Conservation (phyloP, 352 stramenopile species). For the Nothophytophthora sp. region DNA sequence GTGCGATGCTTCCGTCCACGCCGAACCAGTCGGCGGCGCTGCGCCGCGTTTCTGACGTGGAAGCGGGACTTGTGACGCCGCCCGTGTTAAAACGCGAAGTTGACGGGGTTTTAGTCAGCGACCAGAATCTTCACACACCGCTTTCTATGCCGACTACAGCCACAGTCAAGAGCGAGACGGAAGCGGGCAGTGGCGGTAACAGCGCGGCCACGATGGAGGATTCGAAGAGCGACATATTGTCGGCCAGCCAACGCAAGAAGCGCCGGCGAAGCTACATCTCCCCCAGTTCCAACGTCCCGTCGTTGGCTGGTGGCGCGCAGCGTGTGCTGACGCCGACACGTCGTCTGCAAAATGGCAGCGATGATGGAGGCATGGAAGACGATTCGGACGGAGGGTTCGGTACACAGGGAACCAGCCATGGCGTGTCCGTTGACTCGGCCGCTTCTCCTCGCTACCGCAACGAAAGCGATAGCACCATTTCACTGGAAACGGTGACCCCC, state of each 20-base stretch:
- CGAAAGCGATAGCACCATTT: constrained; percentile 5
- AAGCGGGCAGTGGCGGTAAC: constrained; percentile 15
- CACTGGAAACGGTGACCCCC: neutral
- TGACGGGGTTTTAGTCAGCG: neutral
- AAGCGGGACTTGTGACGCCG: neutral
- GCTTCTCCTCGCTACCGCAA: constrained; percentile 7
- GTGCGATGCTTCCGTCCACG: neutral
- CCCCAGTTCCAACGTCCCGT: constrained; percentile 40
- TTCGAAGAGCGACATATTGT: neutral
- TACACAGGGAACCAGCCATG: neutral
- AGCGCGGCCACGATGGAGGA: neutral
- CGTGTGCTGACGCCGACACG: constrained; percentile 57
- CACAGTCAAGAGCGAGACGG: neutral
- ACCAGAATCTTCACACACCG: constrained; percentile 10
- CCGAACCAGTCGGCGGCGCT: neutral
- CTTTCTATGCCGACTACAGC: neutral
- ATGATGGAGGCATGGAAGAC: constrained; percentile 30
- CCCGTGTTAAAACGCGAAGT: constrained; percentile 15
- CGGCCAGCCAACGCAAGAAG: constrained; percentile 26
- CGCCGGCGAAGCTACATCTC: constrained; percentile 55
- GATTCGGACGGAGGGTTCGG: constrained; percentile 20
- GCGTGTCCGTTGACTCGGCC: constrained; percentile 2
- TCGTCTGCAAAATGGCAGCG: constrained; percentile 18
- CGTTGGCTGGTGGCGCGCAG: constrained; percentile 56
- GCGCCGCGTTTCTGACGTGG: constrained; percentile 3